phyloP scores from a whole-genome alignment of 1,139 yeast species.

The Geotrichum candidum region DNA sequence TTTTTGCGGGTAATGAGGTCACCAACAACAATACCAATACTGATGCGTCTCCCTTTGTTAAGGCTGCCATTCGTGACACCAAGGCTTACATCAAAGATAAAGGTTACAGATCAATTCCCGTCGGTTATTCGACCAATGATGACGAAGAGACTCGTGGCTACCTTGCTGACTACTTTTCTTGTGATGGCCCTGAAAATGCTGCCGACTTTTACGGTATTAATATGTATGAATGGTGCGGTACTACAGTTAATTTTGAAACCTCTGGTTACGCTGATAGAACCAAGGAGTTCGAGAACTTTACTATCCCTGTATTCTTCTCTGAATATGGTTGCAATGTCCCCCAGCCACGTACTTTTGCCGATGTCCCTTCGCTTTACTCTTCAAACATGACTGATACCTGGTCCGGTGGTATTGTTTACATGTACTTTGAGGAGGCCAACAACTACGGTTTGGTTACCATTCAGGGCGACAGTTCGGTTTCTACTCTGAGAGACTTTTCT shows the following conservation, averaged over 20 bases:
- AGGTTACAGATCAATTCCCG: constrained; percentile 67
- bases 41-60: constrained; percentile 60
- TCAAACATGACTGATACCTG: constrained; percentile 70
- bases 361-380: constrained; percentile 46
- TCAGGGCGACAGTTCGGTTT: constrained; percentile 43
- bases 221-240: constrained; percentile 97
- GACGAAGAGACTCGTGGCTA: constrained; percentile 48
- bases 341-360: constrained; percentile 69
- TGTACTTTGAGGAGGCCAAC: constrained; percentile 80
- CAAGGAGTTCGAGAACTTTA: constrained; percentile 55
- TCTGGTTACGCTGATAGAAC: constrained; percentile 80
- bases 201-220: constrained; percentile 97
- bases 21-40: constrained; percentile 78
- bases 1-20: constrained; percentile 93
- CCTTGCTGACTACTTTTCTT: constrained; percentile 76
- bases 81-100: constrained; percentile 62
- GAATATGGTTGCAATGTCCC: constrained; percentile 86
- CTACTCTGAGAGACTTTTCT: constrained; percentile 53
- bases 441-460: constrained; percentile 72
- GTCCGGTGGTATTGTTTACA: constrained; percentile 92
- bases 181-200: constrained; percentile 56
- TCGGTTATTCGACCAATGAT: constrained; percentile 97
- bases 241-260: constrained; percentile 63
- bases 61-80: constrained; percentile 80
- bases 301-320: constrained; percentile 81